A percentile compares a stretch with the other conserved stretches of the same genome.
Conservation (phyloP, 208 protist genomes). For the Borovskyia barvae region DNA sequence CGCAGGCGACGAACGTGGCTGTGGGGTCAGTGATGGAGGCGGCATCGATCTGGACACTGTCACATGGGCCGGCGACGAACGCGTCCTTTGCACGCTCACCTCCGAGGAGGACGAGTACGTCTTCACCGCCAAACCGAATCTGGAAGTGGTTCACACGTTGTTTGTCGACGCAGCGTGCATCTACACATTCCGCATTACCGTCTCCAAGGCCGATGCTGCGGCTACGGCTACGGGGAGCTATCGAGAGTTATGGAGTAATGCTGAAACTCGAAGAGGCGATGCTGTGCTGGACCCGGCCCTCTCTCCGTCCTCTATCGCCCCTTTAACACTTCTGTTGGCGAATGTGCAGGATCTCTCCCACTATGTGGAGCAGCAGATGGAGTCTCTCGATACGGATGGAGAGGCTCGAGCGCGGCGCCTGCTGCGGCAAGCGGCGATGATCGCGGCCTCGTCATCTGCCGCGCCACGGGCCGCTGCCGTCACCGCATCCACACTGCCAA, state of each 20-base stretch:
- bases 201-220: conserved; percentile 5
- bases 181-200: conserved; percentile 57
- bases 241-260: neutral
- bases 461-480: neutral
- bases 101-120: conserved; percentile 43
- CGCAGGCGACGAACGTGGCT: neutral
- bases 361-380: conserved; percentile 17
- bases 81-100: conserved; percentile 75
- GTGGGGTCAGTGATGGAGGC: neutral
- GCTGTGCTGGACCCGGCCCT: neutral
- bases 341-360: conserved; percentile 19
- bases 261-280: neutral
- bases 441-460: neutral
- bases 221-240: neutral
- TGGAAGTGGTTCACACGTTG: conserved; percentile 68
- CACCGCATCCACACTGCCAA: neutral
- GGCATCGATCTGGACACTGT: conserved; percentile 12
- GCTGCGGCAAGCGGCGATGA: conserved; percentile 24
- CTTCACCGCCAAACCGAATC: conserved; percentile 62
- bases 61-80: conserved; percentile 55
- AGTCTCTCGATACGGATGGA: conserved; percentile 11
- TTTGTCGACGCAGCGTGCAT: conserved; percentile 71
- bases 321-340: conserved; percentile 15
- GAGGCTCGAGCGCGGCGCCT: conserved; percentile 18
- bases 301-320: conserved; percentile 1